phyloP scores from a whole-genome alignment of 306 rosid species.

The Sechiopsis laciniata region DNA sequence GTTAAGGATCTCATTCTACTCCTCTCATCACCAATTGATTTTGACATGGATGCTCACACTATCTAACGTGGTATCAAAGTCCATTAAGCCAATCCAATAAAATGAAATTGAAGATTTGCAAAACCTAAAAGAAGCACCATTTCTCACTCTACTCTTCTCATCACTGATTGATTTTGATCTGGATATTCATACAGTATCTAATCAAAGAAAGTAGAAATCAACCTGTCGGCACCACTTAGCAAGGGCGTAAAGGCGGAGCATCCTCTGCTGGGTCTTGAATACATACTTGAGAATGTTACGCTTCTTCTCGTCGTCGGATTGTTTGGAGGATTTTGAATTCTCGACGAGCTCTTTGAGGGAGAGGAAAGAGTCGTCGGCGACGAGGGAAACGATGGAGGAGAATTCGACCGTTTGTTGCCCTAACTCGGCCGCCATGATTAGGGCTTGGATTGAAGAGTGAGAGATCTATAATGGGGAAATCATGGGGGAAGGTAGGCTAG shows the following conservation, averaged over 20 bases:
- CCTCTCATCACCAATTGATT: too few species aligned
- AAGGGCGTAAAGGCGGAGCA: conserved; percentile 91
- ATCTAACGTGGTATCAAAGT: too few species aligned
- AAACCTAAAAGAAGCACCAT: too few species aligned
- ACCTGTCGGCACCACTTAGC: conserved; percentile 99
- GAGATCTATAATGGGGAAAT: conserved; percentile 27
- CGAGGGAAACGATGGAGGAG: conserved; percentile 64
- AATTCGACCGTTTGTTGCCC: conserved; percentile 96
- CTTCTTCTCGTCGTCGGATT: conserved; percentile 79
- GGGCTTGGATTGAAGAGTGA: neutral
- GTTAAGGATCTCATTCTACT: too few species aligned
- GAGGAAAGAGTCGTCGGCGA: conserved; percentile 76
- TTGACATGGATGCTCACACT: too few species aligned
- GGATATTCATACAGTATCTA: too few species aligned
- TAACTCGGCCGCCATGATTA: conserved; percentile 70
- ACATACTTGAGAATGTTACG: conserved; percentile 72
- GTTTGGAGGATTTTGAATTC: conserved; percentile 59
- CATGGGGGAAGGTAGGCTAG: conserved; percentile 26
- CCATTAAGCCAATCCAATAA: too few species aligned
- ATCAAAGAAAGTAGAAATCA: neutral
- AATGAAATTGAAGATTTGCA: too few species aligned
- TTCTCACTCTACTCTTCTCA: too few species aligned
- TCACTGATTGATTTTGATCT: too few species aligned
- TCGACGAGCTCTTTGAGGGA: conserved; percentile 77
- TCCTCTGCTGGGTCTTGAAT: conserved; percentile 86